Evolutionary conservation across 2,329 filamentous ascomycete genomes (phyloP), one percentile per base, ranked within the genome.

Genomic region (Dactylellina haptotyla): DNA sequence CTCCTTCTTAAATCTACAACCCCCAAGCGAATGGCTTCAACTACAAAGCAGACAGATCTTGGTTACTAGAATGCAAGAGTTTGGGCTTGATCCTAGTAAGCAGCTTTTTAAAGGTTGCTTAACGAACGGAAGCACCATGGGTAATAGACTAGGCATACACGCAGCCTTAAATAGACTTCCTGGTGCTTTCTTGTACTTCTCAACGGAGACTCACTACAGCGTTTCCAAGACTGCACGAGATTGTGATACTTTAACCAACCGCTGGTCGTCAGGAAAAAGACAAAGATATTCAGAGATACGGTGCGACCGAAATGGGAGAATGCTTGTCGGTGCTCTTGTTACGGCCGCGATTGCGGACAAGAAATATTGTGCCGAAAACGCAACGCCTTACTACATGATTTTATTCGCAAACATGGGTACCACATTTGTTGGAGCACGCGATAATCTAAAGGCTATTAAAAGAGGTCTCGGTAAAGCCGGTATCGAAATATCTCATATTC

Each of bases 61-160:
- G 12, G 26, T 8, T 5, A 46, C 46, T 6, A 37, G 56, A 20
- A 69, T 69, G 64, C 0, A 26, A n/a, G 25, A 28, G 8, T 69
- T 69, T 26, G 64, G 64, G 6, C 46, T 62, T 10, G 1, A 56
- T 18, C 14, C 18, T n/a, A 9, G 6, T 16, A 18, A 26, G 18
- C 18, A 26, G 1, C 39, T 30, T 18, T 69, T 69, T 18, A 39
- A 25, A 30, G 54, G 26, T 0, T 18, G 37, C 6, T 69, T 61
- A 16, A 69, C 64, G 4, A 69, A 69, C 18, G 64, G 64, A 6
- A 69, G 64, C 39, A 69, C 64, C 0, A 61, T 61, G 64, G 64
- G 64, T 10, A 69, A 69, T 18, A 61, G 64, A 48, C 28, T 61
- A n/a, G 64, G 64, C 10, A 59, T 69, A 20, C 64, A 69, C n/a